Conservation (phyloP, 179 eudicot genomes). For the Carnegiea gigantea region DNA sequence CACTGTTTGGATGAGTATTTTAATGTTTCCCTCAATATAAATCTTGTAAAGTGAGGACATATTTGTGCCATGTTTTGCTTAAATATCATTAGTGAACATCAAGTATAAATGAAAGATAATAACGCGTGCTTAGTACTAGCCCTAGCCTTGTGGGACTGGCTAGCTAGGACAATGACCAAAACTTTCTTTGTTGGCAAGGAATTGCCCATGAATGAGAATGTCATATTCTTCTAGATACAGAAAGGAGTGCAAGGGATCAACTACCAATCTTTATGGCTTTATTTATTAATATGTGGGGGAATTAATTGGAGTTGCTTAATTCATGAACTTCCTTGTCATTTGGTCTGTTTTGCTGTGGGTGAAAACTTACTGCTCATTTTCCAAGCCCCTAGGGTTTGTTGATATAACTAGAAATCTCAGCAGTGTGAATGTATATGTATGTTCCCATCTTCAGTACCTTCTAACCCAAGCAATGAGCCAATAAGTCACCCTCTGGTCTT, state of each 20-base stretch:
- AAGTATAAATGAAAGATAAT: too few species aligned
- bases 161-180: too few species aligned
- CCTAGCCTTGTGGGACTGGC: too few species aligned
- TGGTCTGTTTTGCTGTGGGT: neutral
- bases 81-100: too few species aligned
- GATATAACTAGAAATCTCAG: too few species aligned
- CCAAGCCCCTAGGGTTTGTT: neutral
- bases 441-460: neutral
- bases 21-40: too few species aligned
- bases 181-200: too few species aligned
- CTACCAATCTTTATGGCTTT: neutral
- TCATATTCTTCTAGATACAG: neutral
- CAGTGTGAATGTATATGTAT: neutral
- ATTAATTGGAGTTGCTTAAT: neutral
- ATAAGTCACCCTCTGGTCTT: neutral
- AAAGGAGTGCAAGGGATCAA: conserved; percentile 1
- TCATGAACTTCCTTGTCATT: neutral
- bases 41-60: too few species aligned
- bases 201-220: conserved; percentile 4
- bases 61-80: too few species aligned
- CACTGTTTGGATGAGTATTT: too few species aligned
- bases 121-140: too few species aligned
- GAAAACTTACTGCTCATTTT: neutral
- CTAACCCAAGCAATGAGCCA: too few species aligned
- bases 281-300: neutral